phyloP scores from a whole-genome alignment of 2,329 filamentous ascomycete species.

The Sclerotinia spermophila region DNA sequence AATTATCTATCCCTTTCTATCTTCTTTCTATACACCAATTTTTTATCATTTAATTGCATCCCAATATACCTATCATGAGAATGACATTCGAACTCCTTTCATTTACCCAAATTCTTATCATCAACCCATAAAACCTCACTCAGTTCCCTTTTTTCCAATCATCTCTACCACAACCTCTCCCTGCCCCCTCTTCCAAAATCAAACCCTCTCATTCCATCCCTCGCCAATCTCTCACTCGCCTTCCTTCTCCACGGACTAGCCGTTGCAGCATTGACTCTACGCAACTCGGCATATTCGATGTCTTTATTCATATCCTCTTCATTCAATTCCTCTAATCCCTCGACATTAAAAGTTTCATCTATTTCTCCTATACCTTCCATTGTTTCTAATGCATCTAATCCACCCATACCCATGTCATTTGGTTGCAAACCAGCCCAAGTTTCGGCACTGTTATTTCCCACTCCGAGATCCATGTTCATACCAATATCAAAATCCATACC shows the following conservation, averaged over 20 bases:
- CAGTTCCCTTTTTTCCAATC: neutral
- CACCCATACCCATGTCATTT: neutral
- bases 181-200: neutral
- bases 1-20: neutral
- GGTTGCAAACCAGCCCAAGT: neutral
- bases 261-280: constrained; percentile 26
- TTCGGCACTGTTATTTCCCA: neutral
- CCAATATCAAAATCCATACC: constrained; percentile 19
- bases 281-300: constrained; percentile 25
- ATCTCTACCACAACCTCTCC: neutral
- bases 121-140: neutral
- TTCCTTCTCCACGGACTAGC: constrained; percentile 25
- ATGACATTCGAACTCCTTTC: neutral
- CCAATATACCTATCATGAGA: neutral
- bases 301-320: constrained; percentile 9
- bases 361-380: neutral
- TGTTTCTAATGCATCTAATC: constrained; percentile 11
- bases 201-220: neutral
- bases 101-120: neutral
- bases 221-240: constrained; percentile 1
- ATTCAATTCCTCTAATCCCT: neutral
- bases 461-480: constrained; percentile 10
- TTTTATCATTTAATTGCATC: neutral
- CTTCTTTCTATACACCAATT: neutral
- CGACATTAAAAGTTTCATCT: neutral